Conservation (phyloP, 1,284 basidiomycete species). For the Tetrapyrgos nigripes region DNA sequence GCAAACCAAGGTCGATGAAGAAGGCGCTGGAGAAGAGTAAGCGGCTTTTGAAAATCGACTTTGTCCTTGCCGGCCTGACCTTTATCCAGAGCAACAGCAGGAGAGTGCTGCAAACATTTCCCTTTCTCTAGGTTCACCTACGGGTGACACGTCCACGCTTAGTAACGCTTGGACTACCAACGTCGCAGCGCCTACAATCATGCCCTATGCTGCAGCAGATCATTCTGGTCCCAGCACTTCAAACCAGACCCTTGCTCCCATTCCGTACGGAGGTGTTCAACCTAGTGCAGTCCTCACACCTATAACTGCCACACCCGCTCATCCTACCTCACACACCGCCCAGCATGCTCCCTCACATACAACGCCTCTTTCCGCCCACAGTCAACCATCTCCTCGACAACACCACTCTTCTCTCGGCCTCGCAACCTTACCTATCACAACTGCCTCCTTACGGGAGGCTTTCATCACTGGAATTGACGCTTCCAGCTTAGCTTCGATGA, state of each 20-base stretch:
- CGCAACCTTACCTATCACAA: constrained; percentile 38
- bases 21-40: constrained; percentile 53
- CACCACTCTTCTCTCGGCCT: constrained; percentile 32
- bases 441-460: constrained; percentile 50
- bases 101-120: neutral
- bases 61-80: neutral
- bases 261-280: constrained; percentile 43
- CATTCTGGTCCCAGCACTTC: constrained; percentile 39
- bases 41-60: constrained; percentile 6
- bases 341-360: neutral
- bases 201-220: constrained; percentile 42
- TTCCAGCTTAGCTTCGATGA: constrained; percentile 53
- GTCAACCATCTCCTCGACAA: constrained; percentile 23
- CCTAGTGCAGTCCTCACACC: constrained; percentile 1
- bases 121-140: neutral
- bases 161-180: constrained; percentile 34
- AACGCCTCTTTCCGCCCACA: constrained; percentile 11
- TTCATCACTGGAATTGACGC: constrained; percentile 53
- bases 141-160: constrained; percentile 1
- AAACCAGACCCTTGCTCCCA: constrained; percentile 38
- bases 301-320: constrained; percentile 1
- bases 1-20: constrained; percentile 53
- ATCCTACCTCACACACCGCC: neutral
- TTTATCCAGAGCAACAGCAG: neutral
- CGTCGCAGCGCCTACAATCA: constrained; percentile 35